These are phyloP conservation scores for Ophiocordyceps camponoti-floridani DNA, from an alignment of 2,329 filamentous ascomycete species.

Conservation along the genomic window DNA sequence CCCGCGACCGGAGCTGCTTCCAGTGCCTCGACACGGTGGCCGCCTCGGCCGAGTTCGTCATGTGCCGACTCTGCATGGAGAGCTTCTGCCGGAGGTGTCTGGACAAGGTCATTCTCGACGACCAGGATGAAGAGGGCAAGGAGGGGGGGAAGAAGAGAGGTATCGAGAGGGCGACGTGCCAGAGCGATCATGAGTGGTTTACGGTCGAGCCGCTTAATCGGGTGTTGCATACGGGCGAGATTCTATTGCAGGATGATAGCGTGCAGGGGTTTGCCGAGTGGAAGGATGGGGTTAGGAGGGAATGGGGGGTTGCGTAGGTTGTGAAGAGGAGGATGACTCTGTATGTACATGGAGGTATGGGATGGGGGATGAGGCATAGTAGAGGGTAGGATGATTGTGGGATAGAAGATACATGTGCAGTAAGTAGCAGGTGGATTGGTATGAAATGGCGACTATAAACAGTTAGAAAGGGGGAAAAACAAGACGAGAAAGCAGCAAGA, in stretches of 20 bases:
- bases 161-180: conserved; percentile 12
- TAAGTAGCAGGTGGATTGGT: no score
- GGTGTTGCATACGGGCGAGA: conserved; percentile 18
- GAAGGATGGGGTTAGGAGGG: conserved; percentile 14
- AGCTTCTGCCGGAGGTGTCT: conserved; percentile 18
- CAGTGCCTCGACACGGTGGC: conserved; percentile 19
- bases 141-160: not conserved
- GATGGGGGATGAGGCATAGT: no score
- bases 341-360: not conserved
- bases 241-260: conserved; percentile 13
- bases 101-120: conserved; percentile 11
- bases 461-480: no score
- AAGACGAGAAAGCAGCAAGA: not conserved
- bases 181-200: conserved; percentile 21
- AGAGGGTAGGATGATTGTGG: no score
- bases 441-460: no score
- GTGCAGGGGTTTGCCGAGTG: conserved; percentile 17
- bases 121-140: conserved; percentile 5
- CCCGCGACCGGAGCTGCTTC: conserved; percentile 16
- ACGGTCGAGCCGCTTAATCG: conserved; percentile 16
- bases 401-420: no score
- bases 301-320: conserved; percentile 7
- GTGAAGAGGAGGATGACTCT: not conserved
- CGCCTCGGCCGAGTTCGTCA: conserved; percentile 12
- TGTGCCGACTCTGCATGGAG: conserved; percentile 21